phyloP scores from a whole-genome alignment of 306 rosid genomes.

The Quercus agrifolia region DNA sequence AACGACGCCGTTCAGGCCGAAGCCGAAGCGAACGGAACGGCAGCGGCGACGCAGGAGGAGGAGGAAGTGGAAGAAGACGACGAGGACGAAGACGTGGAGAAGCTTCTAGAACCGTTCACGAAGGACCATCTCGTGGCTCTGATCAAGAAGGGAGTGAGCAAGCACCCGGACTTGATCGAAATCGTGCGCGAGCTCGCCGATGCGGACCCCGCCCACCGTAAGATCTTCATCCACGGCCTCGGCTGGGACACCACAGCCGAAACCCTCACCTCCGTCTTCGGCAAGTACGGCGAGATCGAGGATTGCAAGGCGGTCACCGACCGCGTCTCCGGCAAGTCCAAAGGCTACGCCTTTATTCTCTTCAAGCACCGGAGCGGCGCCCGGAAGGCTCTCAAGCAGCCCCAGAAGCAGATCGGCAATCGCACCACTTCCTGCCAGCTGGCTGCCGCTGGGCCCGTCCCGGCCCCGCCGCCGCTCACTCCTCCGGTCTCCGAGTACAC shows the following conservation, averaged over 20 bases:
- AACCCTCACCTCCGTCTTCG: slow-evolving; percentile 46
- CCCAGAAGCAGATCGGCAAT: slow-evolving; percentile 60
- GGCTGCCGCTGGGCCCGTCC: slow-evolving; percentile 62
- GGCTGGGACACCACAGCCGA: slow-evolving; percentile 73
- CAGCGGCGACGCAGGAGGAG: slow-evolving; percentile 1
- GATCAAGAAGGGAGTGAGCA: slow-evolving; percentile 50
- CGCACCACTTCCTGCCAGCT: slow-evolving; percentile 50
- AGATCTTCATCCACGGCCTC: slow-evolving; percentile 68
- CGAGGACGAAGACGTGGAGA: slow-evolving; percentile 60
- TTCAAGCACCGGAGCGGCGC: slow-evolving; percentile 59
- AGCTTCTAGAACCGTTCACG: slow-evolving; percentile 68
- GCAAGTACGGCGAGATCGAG: slow-evolving; percentile 57
- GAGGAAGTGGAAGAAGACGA: slow-evolving; percentile 37
- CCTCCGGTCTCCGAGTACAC: slow-evolving; percentile 39
- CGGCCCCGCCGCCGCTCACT: slow-evolving; percentile 34
- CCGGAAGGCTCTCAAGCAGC: slow-evolving; percentile 49
- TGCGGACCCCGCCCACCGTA: slow-evolving; percentile 68
- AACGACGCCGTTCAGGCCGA: slow-evolving; percentile 7
- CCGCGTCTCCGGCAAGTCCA: slow-evolving; percentile 56
- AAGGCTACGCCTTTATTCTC: slow-evolving; percentile 67
- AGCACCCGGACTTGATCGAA: slow-evolving; percentile 42
- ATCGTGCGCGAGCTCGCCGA: slow-evolving; percentile 58
- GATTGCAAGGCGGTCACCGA: slow-evolving; percentile 69
- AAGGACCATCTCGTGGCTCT: slow-evolving; percentile 56
- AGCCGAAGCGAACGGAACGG: slow-evolving; percentile 33